phyloP scores from a whole-genome alignment of 2,329 filamentous ascomycete species.

The Geoglossum cookeanum region DNA sequence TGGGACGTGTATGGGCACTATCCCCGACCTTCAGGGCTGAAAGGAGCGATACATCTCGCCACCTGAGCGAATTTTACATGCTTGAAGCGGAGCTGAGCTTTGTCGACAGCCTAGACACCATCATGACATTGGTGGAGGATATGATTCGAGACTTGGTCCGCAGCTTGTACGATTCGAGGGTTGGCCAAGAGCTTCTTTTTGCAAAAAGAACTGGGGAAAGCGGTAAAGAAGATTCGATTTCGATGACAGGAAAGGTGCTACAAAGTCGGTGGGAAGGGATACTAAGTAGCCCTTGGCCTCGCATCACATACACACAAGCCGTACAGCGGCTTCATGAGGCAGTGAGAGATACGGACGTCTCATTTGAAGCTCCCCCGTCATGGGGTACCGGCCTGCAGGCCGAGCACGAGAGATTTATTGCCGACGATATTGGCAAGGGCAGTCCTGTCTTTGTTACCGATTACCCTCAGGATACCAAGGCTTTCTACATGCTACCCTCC shows the following conservation, averaged over 20 bases:
- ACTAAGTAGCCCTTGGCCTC: constrained; percentile 44
- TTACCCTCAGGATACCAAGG: constrained; percentile 77
- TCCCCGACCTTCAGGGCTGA: constrained; percentile 90
- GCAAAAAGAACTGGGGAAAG: constrained; percentile 22
- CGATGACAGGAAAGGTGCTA: constrained; percentile 32
- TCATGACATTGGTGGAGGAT: constrained; percentile 67
- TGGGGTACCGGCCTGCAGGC: constrained; percentile 66
- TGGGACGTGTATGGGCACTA: constrained; percentile 83
- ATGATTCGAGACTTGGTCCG: constrained; percentile 45
- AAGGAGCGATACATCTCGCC: constrained; percentile 77
- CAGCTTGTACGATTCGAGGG: constrained; percentile 28
- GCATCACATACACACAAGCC: constrained; percentile 66
- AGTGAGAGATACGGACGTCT: constrained; percentile 25
- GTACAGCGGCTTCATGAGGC: constrained; percentile 47
- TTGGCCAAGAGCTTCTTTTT: constrained; percentile 32
- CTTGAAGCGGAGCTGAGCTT: constrained; percentile 82
- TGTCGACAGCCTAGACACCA: constrained; percentile 42
- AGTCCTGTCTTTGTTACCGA: constrained; percentile 77
- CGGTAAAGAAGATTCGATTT: constrained; percentile 14
- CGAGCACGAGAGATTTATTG: constrained; percentile 83
- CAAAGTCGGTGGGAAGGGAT: constrained; percentile 55
- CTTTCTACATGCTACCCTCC: constrained; percentile 68
- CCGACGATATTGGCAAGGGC: constrained; percentile 41
- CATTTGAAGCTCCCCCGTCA: constrained; percentile 47
- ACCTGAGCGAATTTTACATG: constrained; percentile 98